Evolutionary conservation across 176 grass and related monocot genomes (phyloP).

Genomic region (Avena eriantha): DNA sequence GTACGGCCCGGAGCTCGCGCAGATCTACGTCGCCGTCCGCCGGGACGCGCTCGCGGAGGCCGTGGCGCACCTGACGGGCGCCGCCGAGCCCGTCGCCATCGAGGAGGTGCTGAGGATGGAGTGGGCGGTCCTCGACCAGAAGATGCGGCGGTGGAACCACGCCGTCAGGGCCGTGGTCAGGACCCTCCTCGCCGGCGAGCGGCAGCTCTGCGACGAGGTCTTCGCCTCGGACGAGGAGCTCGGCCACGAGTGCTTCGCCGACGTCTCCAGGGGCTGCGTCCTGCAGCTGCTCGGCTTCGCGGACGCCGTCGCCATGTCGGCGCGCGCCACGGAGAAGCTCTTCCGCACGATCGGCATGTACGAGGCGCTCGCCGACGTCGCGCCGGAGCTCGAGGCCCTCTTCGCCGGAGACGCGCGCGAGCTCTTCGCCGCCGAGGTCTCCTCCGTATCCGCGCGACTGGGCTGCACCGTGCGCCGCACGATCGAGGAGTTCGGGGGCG

Average conservation of each 20-base stretch:
- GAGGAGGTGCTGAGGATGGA: constrained; percentile 84
- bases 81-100: constrained; percentile 60
- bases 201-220: constrained; percentile 61
- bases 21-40: constrained; percentile 64
- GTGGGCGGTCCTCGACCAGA: constrained; percentile 69
- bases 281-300: constrained; percentile 81
- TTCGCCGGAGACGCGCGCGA: constrained; percentile 55
- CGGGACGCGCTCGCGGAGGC: constrained; percentile 67
- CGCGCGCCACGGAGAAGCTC: constrained; percentile 67
- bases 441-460: constrained; percentile 48
- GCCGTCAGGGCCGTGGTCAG: constrained; percentile 50
- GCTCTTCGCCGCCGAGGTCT: constrained; percentile 56
- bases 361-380: constrained; percentile 70
- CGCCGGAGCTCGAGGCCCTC: constrained; percentile 53
- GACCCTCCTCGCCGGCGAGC: constrained; percentile 58
- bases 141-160: constrained; percentile 74
- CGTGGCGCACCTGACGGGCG: constrained; percentile 46
- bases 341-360: constrained; percentile 82
- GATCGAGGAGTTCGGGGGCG: constrained; percentile 65
- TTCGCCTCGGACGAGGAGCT: constrained; percentile 52
- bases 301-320: constrained; percentile 65
- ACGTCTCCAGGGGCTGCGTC: constrained; percentile 67
- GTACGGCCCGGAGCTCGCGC: constrained; percentile 75
- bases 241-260: constrained; percentile 78
- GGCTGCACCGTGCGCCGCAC: constrained; percentile 59